phyloP scores from a whole-genome alignment of 768 basidiomycete genomes.

The Gloeopeniophorella convolvens region DNA sequence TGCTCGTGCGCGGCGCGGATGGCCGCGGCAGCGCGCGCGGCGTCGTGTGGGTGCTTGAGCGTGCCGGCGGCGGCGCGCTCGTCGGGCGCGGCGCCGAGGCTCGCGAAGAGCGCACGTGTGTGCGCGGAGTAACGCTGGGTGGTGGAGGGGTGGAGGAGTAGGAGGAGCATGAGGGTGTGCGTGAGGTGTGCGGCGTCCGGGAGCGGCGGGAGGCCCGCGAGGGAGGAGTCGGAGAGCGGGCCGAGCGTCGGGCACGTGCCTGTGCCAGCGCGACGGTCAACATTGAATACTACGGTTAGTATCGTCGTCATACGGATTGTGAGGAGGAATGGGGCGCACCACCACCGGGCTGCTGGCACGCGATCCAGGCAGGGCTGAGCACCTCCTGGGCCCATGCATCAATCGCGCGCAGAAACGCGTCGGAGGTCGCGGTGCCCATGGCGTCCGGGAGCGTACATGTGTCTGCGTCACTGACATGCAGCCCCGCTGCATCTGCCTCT shows the following conservation, averaged over 20 bases:
- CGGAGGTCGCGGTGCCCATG: slow-evolving; percentile 16
- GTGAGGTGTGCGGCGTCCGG: slow-evolving; percentile 33
- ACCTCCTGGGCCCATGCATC: slow-evolving; percentile 42
- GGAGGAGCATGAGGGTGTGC: slow-evolving; percentile 42
- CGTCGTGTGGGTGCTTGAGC: slow-evolving; percentile 43
- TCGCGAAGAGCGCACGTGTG: slow-evolving; percentile 40
- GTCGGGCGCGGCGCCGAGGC: slow-evolving; percentile 35
- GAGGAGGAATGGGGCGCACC: slow-evolving; percentile 22
- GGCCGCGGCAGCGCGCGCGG: slow-evolving; percentile 34
- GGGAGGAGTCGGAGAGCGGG: slow-evolving; percentile 41
- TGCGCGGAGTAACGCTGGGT: slow-evolving; percentile 45
- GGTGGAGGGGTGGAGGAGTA: slow-evolving; percentile 44
- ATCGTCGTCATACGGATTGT: not conserved
- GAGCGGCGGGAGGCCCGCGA: slow-evolving; percentile 33
- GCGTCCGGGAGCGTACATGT: slow-evolving; percentile 21
- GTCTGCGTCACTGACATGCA: no score
- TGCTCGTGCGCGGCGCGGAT: slow-evolving; percentile 38
- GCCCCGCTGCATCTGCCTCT: no score
- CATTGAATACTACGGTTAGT: slow-evolving; percentile 1
- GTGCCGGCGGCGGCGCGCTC: slow-evolving; percentile 40
- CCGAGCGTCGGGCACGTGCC: slow-evolving; percentile 39
- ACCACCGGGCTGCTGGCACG: slow-evolving; percentile 37
- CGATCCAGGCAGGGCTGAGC: slow-evolving; percentile 38
- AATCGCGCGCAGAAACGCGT: slow-evolving; percentile 32
- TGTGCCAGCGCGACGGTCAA: slow-evolving; percentile 21